Conservation (phyloP, 345 rosid species). For the Eucalyptus shirleyi region DNA sequence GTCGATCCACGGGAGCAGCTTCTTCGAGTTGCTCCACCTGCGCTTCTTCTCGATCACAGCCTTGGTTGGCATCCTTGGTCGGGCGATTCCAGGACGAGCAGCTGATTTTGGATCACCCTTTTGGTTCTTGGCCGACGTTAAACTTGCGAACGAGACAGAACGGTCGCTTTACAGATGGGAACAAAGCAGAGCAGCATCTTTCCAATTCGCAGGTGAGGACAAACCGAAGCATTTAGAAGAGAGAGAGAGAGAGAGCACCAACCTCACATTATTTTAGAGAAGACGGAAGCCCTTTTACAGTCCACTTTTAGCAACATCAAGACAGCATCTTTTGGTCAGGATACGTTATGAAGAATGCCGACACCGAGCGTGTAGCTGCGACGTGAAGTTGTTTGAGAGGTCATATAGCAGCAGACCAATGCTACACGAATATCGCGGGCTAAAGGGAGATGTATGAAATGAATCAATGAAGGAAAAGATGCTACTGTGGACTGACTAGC, state of each 20-base stretch:
- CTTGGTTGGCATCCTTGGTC: constrained; percentile 62
- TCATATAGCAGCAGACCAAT: no score
- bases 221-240: not conserved
- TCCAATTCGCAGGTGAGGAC: not conserved
- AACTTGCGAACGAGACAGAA: not conserved
- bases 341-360: no score
- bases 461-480: no score
- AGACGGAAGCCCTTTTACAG: not conserved
- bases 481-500: no score
- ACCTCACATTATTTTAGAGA: not conserved
- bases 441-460: no score
- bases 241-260: not conserved
- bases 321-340: no score
- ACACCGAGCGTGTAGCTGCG: no score
- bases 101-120: not conserved
- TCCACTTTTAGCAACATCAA: no score
- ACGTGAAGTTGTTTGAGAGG: no score
- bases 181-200: not conserved
- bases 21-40: constrained; percentile 56
- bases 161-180: not conserved
- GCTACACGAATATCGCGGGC: no score
- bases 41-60: constrained; percentile 55
- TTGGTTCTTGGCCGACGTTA: not conserved
- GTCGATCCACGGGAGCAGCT: constrained; percentile 61
- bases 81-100: not conserved